phyloP scores from a whole-genome alignment of 192 early-diverging fungal species.

The Piromyces sp. region DNA sequence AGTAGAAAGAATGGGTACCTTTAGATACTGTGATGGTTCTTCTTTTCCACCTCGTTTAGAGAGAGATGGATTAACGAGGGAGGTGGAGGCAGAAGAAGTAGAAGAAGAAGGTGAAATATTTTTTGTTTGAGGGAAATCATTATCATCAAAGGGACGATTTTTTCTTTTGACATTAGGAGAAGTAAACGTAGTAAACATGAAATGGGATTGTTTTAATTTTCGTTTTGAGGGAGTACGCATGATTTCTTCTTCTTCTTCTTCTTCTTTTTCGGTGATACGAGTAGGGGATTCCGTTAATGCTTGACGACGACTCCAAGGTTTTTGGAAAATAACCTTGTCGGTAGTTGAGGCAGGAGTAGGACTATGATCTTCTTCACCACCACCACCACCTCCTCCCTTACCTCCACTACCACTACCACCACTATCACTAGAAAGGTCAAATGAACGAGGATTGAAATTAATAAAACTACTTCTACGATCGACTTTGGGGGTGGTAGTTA shows the following conservation, averaged over 20 bases:
- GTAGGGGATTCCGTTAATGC: too few relatives aligned
- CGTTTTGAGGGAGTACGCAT: not conserved
- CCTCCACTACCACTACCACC: not conserved
- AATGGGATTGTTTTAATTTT: not conserved
- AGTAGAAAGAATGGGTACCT: not conserved
- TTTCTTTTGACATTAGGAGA: not conserved
- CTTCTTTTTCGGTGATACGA: not conserved
- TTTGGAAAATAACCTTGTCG: not conserved
- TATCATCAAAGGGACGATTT: not conserved
- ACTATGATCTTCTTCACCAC: not conserved
- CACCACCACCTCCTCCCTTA: not conserved
- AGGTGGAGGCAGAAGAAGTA: too few relatives aligned
- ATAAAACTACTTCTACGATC: not conserved
- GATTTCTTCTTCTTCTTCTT: not conserved
- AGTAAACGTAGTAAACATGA: not conserved
- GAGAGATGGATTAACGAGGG: too few relatives aligned
- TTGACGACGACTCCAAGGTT: not conserved
- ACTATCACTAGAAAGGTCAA: not conserved
- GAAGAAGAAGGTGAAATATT: not conserved
- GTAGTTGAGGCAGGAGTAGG: too few relatives aligned
- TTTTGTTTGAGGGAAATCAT: not conserved
- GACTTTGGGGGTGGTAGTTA: not conserved
- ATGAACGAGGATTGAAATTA: not conserved
- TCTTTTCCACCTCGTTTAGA: not conserved
- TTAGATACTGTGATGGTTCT: not conserved